These are phyloP conservation scores for Ceraceosorus bombacis DNA, from an alignment of 1,284 basidiomycete species.

Conservation along the genomic window DNA sequence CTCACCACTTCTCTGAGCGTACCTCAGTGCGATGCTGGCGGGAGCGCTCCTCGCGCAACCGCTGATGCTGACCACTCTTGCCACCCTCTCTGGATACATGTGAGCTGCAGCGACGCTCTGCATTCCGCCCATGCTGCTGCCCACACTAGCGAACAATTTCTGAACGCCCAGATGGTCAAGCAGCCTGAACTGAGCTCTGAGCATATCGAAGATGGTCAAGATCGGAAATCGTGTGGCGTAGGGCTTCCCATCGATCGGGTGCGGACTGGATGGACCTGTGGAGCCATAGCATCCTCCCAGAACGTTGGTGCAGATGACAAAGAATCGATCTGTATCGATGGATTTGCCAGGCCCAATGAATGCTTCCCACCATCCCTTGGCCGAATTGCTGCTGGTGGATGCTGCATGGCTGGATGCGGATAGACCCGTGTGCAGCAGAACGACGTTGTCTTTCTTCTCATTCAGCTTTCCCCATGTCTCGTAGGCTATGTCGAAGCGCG, in stretches of 20 bases:
- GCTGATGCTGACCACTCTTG: constrained; percentile 82
- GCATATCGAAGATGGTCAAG: constrained; percentile 92
- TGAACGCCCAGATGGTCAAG: constrained; percentile 78
- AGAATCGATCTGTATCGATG: constrained; percentile 86
- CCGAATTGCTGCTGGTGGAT: constrained; percentile 66
- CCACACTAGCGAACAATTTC: constrained; percentile 82
- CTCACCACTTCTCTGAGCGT: constrained; percentile 67
- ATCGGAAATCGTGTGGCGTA: constrained; percentile 90
- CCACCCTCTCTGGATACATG: constrained; percentile 80
- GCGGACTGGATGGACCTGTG: constrained; percentile 78
- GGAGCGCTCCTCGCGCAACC: constrained; percentile 87
- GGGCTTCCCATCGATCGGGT: constrained; percentile 56
- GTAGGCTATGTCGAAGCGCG: constrained; percentile 78
- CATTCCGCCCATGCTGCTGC: constrained; percentile 95
- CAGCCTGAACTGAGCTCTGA: constrained; percentile 75
- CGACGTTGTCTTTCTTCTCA: constrained; percentile 70
- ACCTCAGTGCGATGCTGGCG: constrained; percentile 87
- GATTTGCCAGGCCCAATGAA: constrained; percentile 87
- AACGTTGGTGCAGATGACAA: constrained; percentile 92
- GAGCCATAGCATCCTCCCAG: constrained; percentile 95
- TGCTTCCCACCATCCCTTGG: constrained; percentile 95
- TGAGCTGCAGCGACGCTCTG: constrained; percentile 91
- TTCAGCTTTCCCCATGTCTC: constrained; percentile 94
- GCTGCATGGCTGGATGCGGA: constrained; percentile 94
- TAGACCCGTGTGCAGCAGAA: constrained; percentile 92